Evolutionary conservation across 2,329 filamentous ascomycete species (phyloP), one percentile per base, ranked within the genome.

Genomic region (Pestalotiopsis sp.): DNA sequence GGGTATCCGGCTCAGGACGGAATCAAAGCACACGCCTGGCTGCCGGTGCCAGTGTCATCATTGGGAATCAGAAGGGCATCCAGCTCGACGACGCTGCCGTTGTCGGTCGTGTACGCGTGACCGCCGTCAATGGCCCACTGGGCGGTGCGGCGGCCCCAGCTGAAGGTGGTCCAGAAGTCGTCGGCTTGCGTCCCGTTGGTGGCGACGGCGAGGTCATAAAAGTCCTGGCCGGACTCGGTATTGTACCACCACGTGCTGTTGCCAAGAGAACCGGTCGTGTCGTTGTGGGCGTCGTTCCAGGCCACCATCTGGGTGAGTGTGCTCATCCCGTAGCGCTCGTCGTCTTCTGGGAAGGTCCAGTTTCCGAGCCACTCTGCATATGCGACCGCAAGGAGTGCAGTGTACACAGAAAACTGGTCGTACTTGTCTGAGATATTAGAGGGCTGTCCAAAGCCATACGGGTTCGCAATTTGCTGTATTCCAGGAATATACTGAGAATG

Each of bases 281-380:
- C 64, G 56, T 72, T 71, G 60, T 72, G 64, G n/a, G 71, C 71
- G 17, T 67, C 63, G 58, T 72, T 73, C 70, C 71, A 73, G 5
- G 60, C 65, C 1, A 67, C 68, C 66, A 72, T 71, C 13, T 71
- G 65, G 1, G 68, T 20, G 14, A 73, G 68, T 7, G 52, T 63
- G 17, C 40, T 68, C 68, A 72, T 72, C 11, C 66, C 67, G 17
- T 63, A 48, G 1, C 71, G 67, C 40, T 70, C 64, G 59, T 73
- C 71, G 6, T 22, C 22, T 14, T 55, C 52, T 3, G 67, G 66
- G 24, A 68, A 73, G 1, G 62, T 69, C 70, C 70, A 73, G 39
- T 69, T 62, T 9, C 67, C 56, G 2, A 72, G 67, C 67, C 70
- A 71, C 55, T 71, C 70, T n/a, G 62, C 70, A 6, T 73, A 73